Evolutionary conservation across 1,284 basidiomycete genomes (phyloP).

Genomic region (Cerioporus squamosus): DNA sequence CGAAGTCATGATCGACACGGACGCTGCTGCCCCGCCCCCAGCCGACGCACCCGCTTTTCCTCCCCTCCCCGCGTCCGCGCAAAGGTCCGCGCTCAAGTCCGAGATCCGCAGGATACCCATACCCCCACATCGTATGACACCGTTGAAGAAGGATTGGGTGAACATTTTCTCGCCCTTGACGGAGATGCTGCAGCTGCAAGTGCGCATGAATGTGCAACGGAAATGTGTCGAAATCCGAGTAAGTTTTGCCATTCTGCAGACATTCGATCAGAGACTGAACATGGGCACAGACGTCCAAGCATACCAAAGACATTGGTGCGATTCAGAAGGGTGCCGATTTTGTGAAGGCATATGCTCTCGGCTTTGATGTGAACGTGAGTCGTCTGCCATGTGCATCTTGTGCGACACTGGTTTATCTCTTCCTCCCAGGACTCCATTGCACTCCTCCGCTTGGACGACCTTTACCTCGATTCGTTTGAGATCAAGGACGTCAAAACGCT

Average conservation of each 20-base stretch:
- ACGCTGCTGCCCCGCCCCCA: conserved; percentile 44
- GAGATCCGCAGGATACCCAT: conserved; percentile 87
- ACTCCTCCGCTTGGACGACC: conserved; percentile 91
- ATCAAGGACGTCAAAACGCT: conserved; percentile 99
- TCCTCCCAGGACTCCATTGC: conserved; percentile 87
- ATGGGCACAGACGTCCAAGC: conserved; percentile 83
- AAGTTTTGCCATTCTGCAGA: conserved; percentile 36
- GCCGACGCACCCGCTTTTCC: conserved; percentile 65
- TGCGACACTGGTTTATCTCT: conserved; percentile 8
- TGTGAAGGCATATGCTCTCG: conserved; percentile 92
- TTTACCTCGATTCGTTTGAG: conserved; percentile 98
- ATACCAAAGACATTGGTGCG: conserved; percentile 90
- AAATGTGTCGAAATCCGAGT: conserved; percentile 93
- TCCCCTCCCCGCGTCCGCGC: conserved; percentile 62
- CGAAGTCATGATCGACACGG: conserved; percentile 65
- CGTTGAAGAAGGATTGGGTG: conserved; percentile 96
- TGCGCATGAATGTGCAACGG: conserved; percentile 93
- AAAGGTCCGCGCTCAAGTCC: conserved; percentile 64
- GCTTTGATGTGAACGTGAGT: conserved; percentile 91
- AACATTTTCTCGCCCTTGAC: conserved; percentile 97
- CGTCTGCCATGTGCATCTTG: neutral
- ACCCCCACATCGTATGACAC: conserved; percentile 97
- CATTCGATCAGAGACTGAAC: conserved; percentile 1
- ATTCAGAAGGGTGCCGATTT: conserved; percentile 99
- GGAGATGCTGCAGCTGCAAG: conserved; percentile 92